phyloP scores from a whole-genome alignment of 768 basidiomycete genomes.

The Naganishia antarctica region DNA sequence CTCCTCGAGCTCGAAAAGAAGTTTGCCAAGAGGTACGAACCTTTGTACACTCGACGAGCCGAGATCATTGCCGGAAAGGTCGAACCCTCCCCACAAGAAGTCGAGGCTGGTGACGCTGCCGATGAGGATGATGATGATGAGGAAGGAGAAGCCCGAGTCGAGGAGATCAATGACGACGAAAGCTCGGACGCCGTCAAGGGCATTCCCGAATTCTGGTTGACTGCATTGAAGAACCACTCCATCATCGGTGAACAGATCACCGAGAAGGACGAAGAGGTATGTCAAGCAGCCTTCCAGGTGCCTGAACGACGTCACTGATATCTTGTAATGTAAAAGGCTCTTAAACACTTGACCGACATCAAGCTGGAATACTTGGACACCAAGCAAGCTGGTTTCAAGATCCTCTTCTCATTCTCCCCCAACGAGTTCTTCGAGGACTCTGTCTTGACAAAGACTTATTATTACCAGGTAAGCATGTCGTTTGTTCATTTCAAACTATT shows the following conservation, averaged over 20 bases:
- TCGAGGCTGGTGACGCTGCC: conserved; percentile 70
- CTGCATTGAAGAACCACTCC: conserved; percentile 85
- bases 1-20: conserved; percentile 94
- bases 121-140: conserved; percentile 61
- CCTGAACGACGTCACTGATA: neutral
- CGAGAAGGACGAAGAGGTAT: conserved; percentile 68
- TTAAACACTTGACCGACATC: conserved; percentile 77
- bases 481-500: neutral
- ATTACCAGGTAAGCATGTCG: conserved; percentile 57
- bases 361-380: conserved; percentile 66
- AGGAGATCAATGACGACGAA: conserved; percentile 41
- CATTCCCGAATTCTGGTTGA: conserved; percentile 97
- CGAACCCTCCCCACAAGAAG: conserved; percentile 71
- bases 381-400: conserved; percentile 71
- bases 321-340: conserved; percentile 54
- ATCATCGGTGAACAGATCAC: conserved; percentile 83
- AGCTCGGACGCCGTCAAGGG: conserved; percentile 52
- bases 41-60: conserved; percentile 78
- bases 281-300: conserved; percentile 17
- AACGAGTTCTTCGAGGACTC: conserved; percentile 87
- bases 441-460: conserved; percentile 83
- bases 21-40: conserved; percentile 55
- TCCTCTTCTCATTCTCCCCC: conserved; percentile 70
- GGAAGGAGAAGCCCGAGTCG: conserved; percentile 38
- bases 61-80: conserved; percentile 75